phyloP scores from a whole-genome alignment of 768 basidiomycete genomes.

The Trametes coccinea region DNA sequence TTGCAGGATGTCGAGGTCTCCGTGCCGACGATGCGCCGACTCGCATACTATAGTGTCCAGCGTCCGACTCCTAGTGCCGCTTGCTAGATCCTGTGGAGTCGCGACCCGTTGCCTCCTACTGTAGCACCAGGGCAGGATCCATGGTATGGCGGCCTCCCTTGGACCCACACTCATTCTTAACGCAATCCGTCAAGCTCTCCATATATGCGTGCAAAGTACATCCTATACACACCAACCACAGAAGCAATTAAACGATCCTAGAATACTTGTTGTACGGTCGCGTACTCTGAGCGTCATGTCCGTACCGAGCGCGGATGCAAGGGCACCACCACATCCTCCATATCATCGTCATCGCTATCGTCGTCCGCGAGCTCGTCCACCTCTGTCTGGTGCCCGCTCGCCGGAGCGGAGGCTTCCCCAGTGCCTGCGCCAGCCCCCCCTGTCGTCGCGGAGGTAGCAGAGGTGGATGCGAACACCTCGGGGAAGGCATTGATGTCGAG shows the following conservation, averaged over 20 bases:
- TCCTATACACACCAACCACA: background rate
- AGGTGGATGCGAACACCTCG: constrained; percentile 9
- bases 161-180: too few species aligned
- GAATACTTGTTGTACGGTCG: background rate
- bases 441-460: background rate
- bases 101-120: too few species aligned
- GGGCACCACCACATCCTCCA: constrained; percentile 33
- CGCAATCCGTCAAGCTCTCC: too few species aligned
- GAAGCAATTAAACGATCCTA: background rate
- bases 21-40: too few species aligned
- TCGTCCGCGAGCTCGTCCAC: constrained; percentile 17
- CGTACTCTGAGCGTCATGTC: constrained; percentile 11
- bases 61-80: too few species aligned
- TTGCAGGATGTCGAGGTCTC: too few species aligned
- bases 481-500: constrained; percentile 30
- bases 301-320: constrained; percentile 11
- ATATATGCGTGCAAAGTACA: background rate
- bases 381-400: constrained; percentile 16
- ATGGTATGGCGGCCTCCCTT: too few species aligned
- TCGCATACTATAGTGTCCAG: too few species aligned
- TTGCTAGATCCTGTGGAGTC: too few species aligned
- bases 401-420: background rate
- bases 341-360: constrained; percentile 28
- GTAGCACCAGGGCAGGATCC: too few species aligned
- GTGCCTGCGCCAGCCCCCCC: background rate